These are phyloP conservation scores for Millerozyma miso DNA, from an alignment of 805 yeast genomes.

Conservation along the genomic window DNA sequence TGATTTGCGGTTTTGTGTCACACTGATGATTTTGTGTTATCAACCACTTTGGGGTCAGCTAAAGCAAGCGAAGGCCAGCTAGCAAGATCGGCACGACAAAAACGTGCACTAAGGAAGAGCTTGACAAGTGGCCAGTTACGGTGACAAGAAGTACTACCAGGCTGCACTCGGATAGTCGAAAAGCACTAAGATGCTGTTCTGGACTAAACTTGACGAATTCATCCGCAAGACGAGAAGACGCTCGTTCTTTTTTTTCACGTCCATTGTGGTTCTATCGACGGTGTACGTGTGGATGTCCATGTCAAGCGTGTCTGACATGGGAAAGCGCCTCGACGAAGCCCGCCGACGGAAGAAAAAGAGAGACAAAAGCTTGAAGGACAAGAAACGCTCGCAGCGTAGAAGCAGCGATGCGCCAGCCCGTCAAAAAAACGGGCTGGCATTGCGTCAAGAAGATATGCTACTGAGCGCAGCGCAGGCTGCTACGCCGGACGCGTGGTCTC, in stretches of 20 bases:
- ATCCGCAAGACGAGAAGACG: slow-evolving; percentile 27
- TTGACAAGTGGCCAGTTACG: no score
- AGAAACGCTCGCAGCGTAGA: no score
- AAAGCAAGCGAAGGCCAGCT: not conserved
- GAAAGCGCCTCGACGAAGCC: not conserved
- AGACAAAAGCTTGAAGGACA: not conserved
- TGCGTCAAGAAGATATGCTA: not conserved
- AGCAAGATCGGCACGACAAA: not conserved
- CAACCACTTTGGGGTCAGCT: not conserved
- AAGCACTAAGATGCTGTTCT: slow-evolving; percentile 9
- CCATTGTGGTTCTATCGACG: slow-evolving; percentile 26
- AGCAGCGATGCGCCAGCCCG: no score
- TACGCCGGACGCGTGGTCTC: slow-evolving; percentile 13
- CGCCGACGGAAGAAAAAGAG: not conserved
- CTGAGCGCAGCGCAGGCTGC: slow-evolving; percentile 4
- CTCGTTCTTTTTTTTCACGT: slow-evolving; percentile 32
- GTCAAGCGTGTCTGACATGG: slow-evolving; percentile 11
- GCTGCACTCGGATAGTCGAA: no score
- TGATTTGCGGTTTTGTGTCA: not conserved
- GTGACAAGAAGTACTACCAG: no score
- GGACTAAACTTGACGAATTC: slow-evolving; percentile 27
- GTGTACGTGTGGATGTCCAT: slow-evolving; percentile 23
- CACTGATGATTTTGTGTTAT: not conserved
- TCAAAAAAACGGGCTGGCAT: not conserved
- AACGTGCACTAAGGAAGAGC: no score